Evolutionary conservation across 2,329 filamentous ascomycete species (phyloP).

Genomic region (Saccharata proteae): DNA sequence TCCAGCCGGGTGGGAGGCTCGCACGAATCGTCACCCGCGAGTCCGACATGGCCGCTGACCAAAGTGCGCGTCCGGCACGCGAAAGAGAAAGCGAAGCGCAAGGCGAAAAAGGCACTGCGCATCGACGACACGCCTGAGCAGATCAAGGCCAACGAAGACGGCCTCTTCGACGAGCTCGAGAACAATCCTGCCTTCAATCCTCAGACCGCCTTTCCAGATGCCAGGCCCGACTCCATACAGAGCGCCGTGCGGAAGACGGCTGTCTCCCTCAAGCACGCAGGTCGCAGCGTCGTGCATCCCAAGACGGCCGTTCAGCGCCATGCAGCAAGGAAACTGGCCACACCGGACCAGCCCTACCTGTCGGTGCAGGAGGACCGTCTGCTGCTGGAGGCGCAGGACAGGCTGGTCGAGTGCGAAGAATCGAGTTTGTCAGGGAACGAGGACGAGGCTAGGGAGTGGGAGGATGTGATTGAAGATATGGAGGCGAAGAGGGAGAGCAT

Average conservation of each 20-base stretch:
- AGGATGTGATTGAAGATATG: slow-evolving; percentile 16
- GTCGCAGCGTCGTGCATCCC: slow-evolving; percentile 19
- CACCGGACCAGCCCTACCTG: slow-evolving; percentile 23
- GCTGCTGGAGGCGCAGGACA: slow-evolving; percentile 21
- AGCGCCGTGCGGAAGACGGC: slow-evolving; percentile 11
- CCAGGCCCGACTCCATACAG: slow-evolving; percentile 11
- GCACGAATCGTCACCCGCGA: too few relatives aligned
- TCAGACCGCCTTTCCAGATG: slow-evolving; percentile 12
- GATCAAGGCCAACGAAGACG: slow-evolving; percentile 2
- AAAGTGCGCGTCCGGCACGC: too few relatives aligned
- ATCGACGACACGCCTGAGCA: slow-evolving; percentile 7
- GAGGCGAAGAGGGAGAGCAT: slow-evolving; percentile 24
- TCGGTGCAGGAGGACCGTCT: slow-evolving; percentile 20
- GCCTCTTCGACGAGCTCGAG: too few relatives aligned
- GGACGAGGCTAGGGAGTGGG: slow-evolving; percentile 5
- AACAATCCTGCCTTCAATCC: slow-evolving; percentile 25
- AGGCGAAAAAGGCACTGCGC: slow-evolving; percentile 7
- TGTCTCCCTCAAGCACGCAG: slow-evolving; percentile 12
- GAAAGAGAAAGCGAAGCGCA: slow-evolving; percentile 5
- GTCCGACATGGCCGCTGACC: too few relatives aligned
- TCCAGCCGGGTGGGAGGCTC: too few relatives aligned
- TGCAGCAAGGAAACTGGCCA: slow-evolving; percentile 20
- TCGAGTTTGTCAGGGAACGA: slow-evolving; percentile 3
- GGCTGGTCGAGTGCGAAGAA: slow-evolving; percentile 10
- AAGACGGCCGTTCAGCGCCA: slow-evolving; percentile 18